Base-by-base conservation (phyloP, 2,329 filamentous ascomycete genomes). In the Aspergillus uvarum region DNA sequence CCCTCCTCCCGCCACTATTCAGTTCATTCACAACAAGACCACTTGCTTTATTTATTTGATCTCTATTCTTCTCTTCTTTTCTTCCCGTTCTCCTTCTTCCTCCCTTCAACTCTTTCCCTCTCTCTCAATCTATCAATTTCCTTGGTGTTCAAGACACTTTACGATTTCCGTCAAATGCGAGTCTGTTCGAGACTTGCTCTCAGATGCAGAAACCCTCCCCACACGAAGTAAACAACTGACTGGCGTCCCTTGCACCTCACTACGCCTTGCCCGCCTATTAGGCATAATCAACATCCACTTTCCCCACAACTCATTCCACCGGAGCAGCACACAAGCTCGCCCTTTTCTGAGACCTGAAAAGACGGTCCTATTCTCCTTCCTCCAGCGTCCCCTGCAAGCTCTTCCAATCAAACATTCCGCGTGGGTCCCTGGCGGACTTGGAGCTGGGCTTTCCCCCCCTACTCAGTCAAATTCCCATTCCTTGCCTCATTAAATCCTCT, bases 101-200 rank as follows among this genome's bases (percentile, higher is more conserved):
- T 51, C 21, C 50, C 29, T 49, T 62, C 55, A 60, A 12, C 47
- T 10, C 21, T 12, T 21, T 22, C 60, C 65, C 58, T 31, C 53
- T 58, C 59, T 29, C 54, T 60, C 67, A 61, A 63, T 59, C 68
- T 47, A 19, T 55, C 52, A 58, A 50, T 60, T 62, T 32, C 24
- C 16, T 29, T 32, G 8, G 38, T 44, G 3, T 35, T 44, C 38
- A 44, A 44, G 38, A 19, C 38, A 44, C n/a, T 44, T 44, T 5
- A 44, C 14, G 5, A 6, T 44, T 19, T 19, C 16, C 6, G 6
- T 44, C 38, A 16, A 44, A n/a, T 19, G 38, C 16, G 38, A 44
- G 19, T 44, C 16, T 44, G 38, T 44, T 7, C 38, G 7, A 19
- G 38, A 44, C n/a, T 19, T 44, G 38, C 38, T 44, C 38, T 21